Conservation (phyloP, 805 yeast genomes). For the Yarrowia sp. region DNA sequence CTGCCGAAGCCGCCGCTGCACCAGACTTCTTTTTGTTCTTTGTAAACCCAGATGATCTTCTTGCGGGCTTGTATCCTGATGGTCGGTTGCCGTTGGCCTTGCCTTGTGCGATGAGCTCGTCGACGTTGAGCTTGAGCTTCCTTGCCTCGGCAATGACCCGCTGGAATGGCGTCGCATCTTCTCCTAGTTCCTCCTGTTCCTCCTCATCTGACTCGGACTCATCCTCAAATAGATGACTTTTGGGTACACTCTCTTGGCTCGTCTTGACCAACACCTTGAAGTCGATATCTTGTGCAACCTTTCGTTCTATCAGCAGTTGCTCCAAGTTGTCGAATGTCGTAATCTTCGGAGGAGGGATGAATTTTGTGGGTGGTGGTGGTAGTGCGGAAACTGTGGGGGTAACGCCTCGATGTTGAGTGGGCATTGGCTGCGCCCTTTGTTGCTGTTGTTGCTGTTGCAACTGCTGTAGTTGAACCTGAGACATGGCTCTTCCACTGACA, state of each 20-base stretch:
- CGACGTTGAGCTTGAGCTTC: conserved; percentile 43
- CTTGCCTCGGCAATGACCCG: conserved; percentile 44
- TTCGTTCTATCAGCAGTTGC: conserved; percentile 11
- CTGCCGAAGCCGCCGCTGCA: neutral
- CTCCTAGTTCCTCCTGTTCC: conserved; percentile 36
- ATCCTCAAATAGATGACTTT: conserved; percentile 42
- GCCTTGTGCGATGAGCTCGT: conserved; percentile 41
- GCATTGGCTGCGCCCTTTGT: neutral
- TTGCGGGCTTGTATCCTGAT: conserved; percentile 22
- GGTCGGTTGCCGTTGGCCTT: conserved; percentile 29
- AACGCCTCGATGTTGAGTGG: neutral
- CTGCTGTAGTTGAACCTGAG: conserved; percentile 7
- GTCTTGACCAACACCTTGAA: conserved; percentile 41
- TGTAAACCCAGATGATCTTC: conserved; percentile 24
- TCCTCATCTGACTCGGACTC: conserved; percentile 43
- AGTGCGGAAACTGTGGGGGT: neutral
- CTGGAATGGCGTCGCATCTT: conserved; percentile 44
- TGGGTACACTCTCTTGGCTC: conserved; percentile 40
- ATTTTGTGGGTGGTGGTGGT: conserved; percentile 17
- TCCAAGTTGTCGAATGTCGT: conserved; percentile 7
- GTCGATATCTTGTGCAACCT: conserved; percentile 39
- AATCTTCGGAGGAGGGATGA: conserved; percentile 34
- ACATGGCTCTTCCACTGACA: neutral
- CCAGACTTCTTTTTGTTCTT: conserved; percentile 25
- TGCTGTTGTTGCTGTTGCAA: neutral